Evolutionary conservation across 179 eudicot species (phyloP).

Genomic region (Actinidia arguta): DNA sequence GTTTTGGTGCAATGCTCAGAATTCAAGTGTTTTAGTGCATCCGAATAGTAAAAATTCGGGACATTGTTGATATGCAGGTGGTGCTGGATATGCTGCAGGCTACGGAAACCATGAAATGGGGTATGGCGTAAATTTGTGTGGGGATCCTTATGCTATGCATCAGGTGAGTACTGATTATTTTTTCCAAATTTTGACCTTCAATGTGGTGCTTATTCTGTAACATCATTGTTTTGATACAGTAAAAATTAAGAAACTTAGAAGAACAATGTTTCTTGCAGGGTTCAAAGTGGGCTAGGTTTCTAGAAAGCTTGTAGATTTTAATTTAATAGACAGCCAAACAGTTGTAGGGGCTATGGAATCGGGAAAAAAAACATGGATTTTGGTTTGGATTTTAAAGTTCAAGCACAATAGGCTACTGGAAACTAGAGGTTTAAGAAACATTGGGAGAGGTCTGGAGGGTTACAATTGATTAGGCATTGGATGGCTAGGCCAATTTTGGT

Average conservation of each 20-base stretch:
- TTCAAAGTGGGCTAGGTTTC: background rate
- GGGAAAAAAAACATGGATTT: background rate
- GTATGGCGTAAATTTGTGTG: conserved; percentile 48
- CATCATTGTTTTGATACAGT: background rate
- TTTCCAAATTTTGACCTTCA: background rate
- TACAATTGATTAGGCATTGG: conserved; percentile 2
- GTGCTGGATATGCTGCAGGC: conserved; percentile 49
- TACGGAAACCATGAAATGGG: conserved; percentile 44
- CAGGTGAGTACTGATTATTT: conserved; percentile 46
- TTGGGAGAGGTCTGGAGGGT: background rate
- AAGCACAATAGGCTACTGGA: background rate
- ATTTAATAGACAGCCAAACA: background rate
- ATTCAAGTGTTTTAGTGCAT: background rate
- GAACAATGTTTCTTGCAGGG: background rate
- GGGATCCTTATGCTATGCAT: conserved; percentile 58
- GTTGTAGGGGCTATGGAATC: background rate
- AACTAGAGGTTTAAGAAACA: background rate
- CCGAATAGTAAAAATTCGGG: background rate
- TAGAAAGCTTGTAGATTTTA: background rate
- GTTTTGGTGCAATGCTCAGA: background rate
- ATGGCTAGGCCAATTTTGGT: background rate
- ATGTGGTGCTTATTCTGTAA: background rate
- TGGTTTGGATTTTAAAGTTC: background rate
- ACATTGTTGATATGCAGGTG: conserved; percentile 37
- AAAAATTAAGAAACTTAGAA: background rate